Evolutionary conservation across 352 stramenopile genomes (phyloP).

Genomic region (Nothophytophthora sp.): DNA sequence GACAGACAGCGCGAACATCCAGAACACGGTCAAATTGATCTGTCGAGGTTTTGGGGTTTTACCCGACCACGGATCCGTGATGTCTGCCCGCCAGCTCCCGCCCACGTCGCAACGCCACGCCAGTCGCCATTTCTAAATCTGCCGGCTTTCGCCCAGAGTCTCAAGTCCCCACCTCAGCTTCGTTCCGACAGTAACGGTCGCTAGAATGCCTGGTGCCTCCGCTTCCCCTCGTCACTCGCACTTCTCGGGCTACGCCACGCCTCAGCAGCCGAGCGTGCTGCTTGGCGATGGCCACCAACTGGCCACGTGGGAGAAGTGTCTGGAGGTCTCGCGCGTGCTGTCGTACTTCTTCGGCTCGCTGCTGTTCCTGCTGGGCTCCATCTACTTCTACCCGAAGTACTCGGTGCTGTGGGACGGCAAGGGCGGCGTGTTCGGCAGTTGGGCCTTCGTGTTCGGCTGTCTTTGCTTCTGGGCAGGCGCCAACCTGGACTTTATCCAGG

Average conservation of each 20-base stretch:
- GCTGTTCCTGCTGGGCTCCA: conserved; percentile 77
- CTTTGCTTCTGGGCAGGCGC: conserved; percentile 65
- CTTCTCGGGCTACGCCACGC: conserved; percentile 25
- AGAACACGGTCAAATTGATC: conserved; percentile 28
- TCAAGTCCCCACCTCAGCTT: conserved; percentile 14
- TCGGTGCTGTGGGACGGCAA: conserved; percentile 59
- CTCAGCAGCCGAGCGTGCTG: conserved; percentile 19
- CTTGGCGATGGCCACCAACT: conserved; percentile 18
- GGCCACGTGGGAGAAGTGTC: conserved; percentile 44
- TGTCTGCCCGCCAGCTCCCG: too few relatives aligned
- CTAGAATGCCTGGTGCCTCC: conserved; percentile 25
- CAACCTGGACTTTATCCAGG: conserved; percentile 76
- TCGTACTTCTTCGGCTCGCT: conserved; percentile 64
- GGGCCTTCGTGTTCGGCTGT: conserved; percentile 74
- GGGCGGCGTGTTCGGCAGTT: conserved; percentile 61
- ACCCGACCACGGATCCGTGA: too few relatives aligned
- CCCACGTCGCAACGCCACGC: too few relatives aligned
- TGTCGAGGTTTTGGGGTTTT: conserved; percentile 10
- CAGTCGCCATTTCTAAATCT: too few relatives aligned
- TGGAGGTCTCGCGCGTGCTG: conserved; percentile 52
- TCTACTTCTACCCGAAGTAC: conserved; percentile 83
- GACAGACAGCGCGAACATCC: not conserved
- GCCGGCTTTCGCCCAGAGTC: too few relatives aligned
- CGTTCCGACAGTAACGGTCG: conserved; percentile 3
- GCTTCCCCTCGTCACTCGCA: conserved; percentile 32